Base-by-base conservation (phyloP, 164 flowering plant genomes). In the Kingdonia uniflora region DNA sequence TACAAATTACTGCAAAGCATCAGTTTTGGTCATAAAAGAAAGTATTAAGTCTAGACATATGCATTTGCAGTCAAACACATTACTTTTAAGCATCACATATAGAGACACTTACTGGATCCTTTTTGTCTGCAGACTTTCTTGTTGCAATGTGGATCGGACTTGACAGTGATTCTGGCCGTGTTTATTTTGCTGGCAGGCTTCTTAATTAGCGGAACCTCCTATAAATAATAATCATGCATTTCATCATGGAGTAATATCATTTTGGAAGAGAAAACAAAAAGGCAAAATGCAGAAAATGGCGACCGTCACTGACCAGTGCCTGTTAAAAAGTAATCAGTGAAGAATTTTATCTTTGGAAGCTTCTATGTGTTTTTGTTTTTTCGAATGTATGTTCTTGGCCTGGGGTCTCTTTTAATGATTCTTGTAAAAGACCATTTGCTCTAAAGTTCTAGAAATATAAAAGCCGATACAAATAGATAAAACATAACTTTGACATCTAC, bases 121-220 rank as follows among this genome's bases (percentile, higher is more conserved):
- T 40, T 21, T 16, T 22, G 54, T 38, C 49, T 57, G 71, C 71
- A 67, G 71, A 66, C 50, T 53, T 57, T 58, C 49, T 42, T 54
- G 55, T 52, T 61, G 61, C 56, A 35, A 49, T 22, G 47, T 51
- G 62, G 51, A 50, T 61, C 42, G 60, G 59, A 54, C 59, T 55
- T 64, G 60, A 50, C 57, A 51, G 64, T 51, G 57, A 56, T 56
- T 56, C 49, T 61, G 37, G 61, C 54, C 57, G 45, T 48, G 11
- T 44, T 29, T 61, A 29, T 54, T 46, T 47, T 62, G 56, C 47
- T 61, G 58, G 47, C 54, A 16, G 68, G 61, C 22, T 22, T 57
- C 49, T 55, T 63, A 48, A 25, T 49, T 58, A 29, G 39, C 45
- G 13, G 58, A 55, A 57, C 44, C 49, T 24, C 26, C 57, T 59